phyloP scores from a whole-genome alignment of 805 yeast genomes.

The Sugiyamaella chiloensis region DNA sequence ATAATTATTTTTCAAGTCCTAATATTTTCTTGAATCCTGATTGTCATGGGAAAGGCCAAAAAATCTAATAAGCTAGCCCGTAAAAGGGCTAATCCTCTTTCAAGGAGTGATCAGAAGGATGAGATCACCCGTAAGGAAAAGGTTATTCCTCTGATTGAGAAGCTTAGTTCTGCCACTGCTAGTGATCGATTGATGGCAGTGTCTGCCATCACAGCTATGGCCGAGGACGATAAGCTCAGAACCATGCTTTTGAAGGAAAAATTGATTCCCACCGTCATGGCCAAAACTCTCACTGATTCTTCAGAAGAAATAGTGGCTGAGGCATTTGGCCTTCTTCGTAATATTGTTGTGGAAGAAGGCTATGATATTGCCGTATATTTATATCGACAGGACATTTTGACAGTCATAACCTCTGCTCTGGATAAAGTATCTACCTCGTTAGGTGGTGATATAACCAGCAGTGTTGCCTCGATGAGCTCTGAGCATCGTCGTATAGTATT shows the following conservation, averaged over 20 bases:
- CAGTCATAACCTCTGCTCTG: slow-evolving; percentile 51
- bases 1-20: neutral
- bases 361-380: slow-evolving; percentile 70
- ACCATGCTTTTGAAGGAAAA: slow-evolving; percentile 65
- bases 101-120: slow-evolving; percentile 38
- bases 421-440: slow-evolving; percentile 2
- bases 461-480: slow-evolving; percentile 14
- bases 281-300: slow-evolving; percentile 61
- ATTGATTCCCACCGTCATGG: slow-evolving; percentile 59
- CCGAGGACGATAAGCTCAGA: slow-evolving; percentile 67
- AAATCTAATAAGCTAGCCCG: slow-evolving; percentile 16
- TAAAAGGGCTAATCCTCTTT: slow-evolving; percentile 1
- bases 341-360: slow-evolving; percentile 81
- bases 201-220: slow-evolving; percentile 64
- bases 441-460: slow-evolving; percentile 5
- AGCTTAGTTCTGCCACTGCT: slow-evolving; percentile 58
- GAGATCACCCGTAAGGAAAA: slow-evolving; percentile 50
- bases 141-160: slow-evolving; percentile 64
- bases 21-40: too few relatives aligned
- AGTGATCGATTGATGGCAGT: slow-evolving; percentile 78
- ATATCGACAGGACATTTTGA: slow-evolving; percentile 80
- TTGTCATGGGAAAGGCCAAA: slow-evolving; percentile 25
- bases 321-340: slow-evolving; percentile 76
- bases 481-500: slow-evolving; percentile 50
- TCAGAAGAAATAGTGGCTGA: slow-evolving; percentile 77